Conservation (phyloP, 2,329 filamentous ascomycete species). For the Sporothrix brasiliensis region DNA sequence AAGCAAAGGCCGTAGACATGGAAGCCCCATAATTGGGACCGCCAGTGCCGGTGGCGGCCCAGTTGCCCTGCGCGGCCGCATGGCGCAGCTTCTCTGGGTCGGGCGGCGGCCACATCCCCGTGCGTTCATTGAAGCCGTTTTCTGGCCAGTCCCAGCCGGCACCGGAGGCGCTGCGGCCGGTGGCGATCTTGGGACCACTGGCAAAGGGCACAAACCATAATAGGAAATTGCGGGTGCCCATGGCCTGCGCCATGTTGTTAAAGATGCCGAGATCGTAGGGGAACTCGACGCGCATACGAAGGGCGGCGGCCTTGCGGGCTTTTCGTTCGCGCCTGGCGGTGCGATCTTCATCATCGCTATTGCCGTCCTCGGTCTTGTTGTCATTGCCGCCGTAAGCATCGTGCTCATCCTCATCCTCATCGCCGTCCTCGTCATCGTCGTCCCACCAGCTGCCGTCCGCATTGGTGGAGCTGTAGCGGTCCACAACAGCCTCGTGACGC, state of each 20-base stretch:
- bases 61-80: slow-evolving; percentile 38
- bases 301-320: slow-evolving; percentile 6
- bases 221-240: slow-evolving; percentile 68
- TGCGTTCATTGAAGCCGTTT: slow-evolving; percentile 73
- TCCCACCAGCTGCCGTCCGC: slow-evolving; percentile 49
- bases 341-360: slow-evolving; percentile 44
- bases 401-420: slow-evolving; percentile 34
- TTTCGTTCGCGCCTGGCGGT: slow-evolving; percentile 47
- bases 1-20: neutral
- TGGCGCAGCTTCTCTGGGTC: slow-evolving; percentile 64
- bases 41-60: slow-evolving; percentile 2
- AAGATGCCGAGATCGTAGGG: slow-evolving; percentile 80
- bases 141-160: slow-evolving; percentile 67
- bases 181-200: slow-evolving; percentile 50
- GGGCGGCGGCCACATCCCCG: slow-evolving; percentile 64
- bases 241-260: slow-evolving; percentile 72
- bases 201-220: slow-evolving; percentile 72
- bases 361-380: slow-evolving; percentile 41
- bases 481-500: slow-evolving; percentile 61
- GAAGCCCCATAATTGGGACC: neutral
- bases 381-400: slow-evolving; percentile 35
- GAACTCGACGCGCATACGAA: slow-evolving; percentile 70
- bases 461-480: slow-evolving; percentile 47
- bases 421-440: slow-evolving; percentile 41
- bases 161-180: slow-evolving; percentile 42